A percentile compares a stretch with the other conserved stretches of the same genome.
These are phyloP conservation scores for Albophoma yamanashiensis DNA, from an alignment of 2,329 filamentous ascomycete genomes.

Conservation along the genomic window DNA sequence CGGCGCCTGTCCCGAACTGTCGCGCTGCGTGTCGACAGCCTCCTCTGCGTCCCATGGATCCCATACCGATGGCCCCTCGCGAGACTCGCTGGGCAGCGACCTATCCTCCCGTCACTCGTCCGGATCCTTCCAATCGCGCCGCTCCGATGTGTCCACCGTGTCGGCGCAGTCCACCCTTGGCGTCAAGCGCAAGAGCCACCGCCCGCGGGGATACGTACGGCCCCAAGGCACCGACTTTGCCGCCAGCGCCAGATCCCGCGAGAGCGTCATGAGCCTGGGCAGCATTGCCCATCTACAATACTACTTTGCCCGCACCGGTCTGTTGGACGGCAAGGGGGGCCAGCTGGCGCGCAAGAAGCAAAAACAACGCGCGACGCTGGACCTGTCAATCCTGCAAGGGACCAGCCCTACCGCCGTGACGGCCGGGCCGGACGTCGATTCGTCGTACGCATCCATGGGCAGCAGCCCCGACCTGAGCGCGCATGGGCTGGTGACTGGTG, in stretches of 20 bases:
- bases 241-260: slow-evolving; percentile 76
- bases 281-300: slow-evolving; percentile 97
- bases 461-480: slow-evolving; percentile 45
- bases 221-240: slow-evolving; percentile 84
- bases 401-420: slow-evolving; percentile 22
- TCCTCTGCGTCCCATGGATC: slow-evolving; percentile 50
- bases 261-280: slow-evolving; percentile 91
- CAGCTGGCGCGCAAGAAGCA: slow-evolving; percentile 67
- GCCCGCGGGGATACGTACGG: slow-evolving; percentile 70
- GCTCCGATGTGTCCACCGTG: slow-evolving; percentile 27
- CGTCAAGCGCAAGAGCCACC: slow-evolving; percentile 31
- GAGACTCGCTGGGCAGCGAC: slow-evolving; percentile 46
- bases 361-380: slow-evolving; percentile 45
- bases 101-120: slow-evolving; percentile 49
- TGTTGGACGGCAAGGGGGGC: slow-evolving; percentile 87
- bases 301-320: slow-evolving; percentile 90
- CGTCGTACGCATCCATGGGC: slow-evolving; percentile 48
- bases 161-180: slow-evolving; percentile 38
- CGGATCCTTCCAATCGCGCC: slow-evolving; percentile 39
- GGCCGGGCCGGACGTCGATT: slow-evolving; percentile 40
- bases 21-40: slow-evolving; percentile 53
- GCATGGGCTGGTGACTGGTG: slow-evolving; percentile 23
- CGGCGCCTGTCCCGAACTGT: slow-evolving; percentile 44
- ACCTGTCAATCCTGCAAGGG: slow-evolving; percentile 41
- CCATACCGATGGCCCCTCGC: slow-evolving; percentile 34